Evolutionary conservation across 768 basidiomycete genomes (phyloP).

Genomic region (Tricholoma hemisulphureum): DNA sequence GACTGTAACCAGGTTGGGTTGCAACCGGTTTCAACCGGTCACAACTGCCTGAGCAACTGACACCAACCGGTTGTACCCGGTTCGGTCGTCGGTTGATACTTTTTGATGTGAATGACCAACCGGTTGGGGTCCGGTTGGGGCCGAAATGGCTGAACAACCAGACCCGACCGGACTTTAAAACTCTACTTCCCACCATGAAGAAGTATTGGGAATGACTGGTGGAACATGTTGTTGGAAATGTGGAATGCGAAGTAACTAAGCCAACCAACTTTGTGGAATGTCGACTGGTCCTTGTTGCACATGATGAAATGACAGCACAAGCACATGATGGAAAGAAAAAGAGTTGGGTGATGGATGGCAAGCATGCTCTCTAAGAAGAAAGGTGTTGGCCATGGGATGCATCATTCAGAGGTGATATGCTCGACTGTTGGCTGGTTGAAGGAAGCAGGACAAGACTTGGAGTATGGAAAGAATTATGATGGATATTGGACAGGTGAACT

Average conservation of each 20-base stretch:
- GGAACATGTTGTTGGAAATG: constrained; percentile 16
- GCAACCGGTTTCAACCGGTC: no score
- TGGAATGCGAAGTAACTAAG: constrained; percentile 10
- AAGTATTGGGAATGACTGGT: constrained; percentile 15
- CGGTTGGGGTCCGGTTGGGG: no score
- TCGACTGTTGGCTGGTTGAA: constrained; percentile 29
- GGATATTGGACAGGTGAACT: constrained; percentile 34
- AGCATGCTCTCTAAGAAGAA: constrained; percentile 37
- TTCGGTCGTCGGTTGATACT: no score
- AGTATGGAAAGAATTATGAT: no score
- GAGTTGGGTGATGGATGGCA: constrained; percentile 33
- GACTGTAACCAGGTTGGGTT: no score
- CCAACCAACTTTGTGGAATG: constrained; percentile 16
- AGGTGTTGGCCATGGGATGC: constrained; percentile 34
- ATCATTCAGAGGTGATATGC: constrained; percentile 36
- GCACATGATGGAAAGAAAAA: constrained; percentile 31
- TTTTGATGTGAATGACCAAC: no score
- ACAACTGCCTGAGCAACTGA: no score
- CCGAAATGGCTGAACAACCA: no score
- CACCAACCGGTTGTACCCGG: no score
- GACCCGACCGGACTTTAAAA: no score
- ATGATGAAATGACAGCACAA: constrained; percentile 35
- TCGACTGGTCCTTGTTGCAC: constrained; percentile 25
- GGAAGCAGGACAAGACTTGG: constrained; percentile 31
- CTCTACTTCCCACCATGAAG: constrained; percentile 18